Evolutionary conservation across 257 asterid species (phyloP).

Genomic region (Lavandula angustifolia): DNA sequence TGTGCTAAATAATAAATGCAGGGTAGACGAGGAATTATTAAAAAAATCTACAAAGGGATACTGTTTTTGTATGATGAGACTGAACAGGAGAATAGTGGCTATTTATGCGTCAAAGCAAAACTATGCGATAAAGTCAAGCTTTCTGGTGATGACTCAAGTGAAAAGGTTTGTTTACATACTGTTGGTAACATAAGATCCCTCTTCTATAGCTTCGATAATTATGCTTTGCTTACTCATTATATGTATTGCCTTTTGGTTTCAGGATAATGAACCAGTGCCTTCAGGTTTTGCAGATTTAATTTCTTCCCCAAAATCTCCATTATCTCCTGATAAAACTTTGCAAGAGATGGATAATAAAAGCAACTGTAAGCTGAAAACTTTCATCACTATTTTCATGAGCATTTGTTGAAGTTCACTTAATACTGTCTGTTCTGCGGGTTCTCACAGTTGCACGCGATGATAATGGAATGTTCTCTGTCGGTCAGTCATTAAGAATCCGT

Average conservation of each 20-base stretch:
- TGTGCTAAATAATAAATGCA: conserved; percentile 39
- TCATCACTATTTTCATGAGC: conserved; percentile 21
- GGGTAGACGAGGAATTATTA: conserved; percentile 81
- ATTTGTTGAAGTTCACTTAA: conserved; percentile 24
- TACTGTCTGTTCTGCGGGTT: conserved; percentile 19
- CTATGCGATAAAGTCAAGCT: conserved; percentile 71
- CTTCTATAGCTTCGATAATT: conserved; percentile 17
- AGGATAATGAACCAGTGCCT: conserved; percentile 63
- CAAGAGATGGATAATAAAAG: conserved; percentile 61
- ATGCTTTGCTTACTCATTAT: conserved; percentile 4
- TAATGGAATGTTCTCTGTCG: conserved; percentile 71
- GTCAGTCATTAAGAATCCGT: conserved; percentile 80
- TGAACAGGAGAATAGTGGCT: conserved; percentile 69
- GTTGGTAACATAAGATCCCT: not conserved
- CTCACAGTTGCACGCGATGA: conserved; percentile 64
- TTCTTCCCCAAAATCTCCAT: conserved; percentile 80
- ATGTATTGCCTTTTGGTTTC: conserved; percentile 31
- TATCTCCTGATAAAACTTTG: conserved; percentile 62
- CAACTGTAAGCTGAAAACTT: conserved; percentile 58
- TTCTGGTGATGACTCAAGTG: conserved; percentile 47
- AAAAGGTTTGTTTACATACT: conserved; percentile 53
- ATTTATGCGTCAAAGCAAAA: conserved; percentile 62
- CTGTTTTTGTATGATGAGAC: conserved; percentile 69
- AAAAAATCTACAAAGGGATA: conserved; percentile 76
- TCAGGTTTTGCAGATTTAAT: conserved; percentile 59